Conservation (phyloP, 2,329 filamentous ascomycete genomes). For the Epichloe uncinata region DNA sequence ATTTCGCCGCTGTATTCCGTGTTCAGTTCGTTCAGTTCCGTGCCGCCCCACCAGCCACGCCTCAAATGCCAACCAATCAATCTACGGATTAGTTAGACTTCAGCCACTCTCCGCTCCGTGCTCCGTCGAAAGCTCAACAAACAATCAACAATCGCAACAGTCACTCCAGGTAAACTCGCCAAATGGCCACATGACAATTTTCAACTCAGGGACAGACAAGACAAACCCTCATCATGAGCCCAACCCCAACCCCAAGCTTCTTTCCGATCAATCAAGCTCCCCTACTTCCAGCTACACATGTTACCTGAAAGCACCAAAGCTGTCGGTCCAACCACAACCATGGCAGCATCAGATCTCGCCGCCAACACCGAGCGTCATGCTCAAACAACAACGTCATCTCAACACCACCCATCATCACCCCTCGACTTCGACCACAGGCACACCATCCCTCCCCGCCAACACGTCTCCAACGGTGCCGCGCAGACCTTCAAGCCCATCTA, state of each 20-base stretch:
- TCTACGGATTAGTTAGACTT: neutral
- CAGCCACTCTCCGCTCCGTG: neutral
- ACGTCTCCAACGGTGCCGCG: neutral
- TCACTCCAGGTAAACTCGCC: neutral
- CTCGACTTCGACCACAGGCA: constrained; percentile 3
- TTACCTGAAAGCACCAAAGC: no score
- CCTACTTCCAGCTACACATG: no score
- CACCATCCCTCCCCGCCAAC: neutral
- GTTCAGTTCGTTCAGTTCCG: neutral
- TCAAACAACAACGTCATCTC: neutral
- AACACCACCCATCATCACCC: neutral
- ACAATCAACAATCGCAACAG: neutral
- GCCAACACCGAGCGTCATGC: neutral
- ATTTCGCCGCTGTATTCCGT: no score
- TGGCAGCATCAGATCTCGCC: neutral
- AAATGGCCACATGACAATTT: no score
- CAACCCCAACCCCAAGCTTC: no score
- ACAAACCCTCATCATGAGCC: no score
- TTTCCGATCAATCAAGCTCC: no score
- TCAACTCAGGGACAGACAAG: neutral
- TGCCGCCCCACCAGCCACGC: neutral
- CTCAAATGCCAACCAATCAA: neutral
- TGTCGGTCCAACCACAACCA: neutral
- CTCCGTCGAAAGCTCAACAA: neutral
- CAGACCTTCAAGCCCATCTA: constrained; percentile 13